Evolutionary conservation across 164 flowering plant species (phyloP).

Genomic region (Annona cherimola): DNA sequence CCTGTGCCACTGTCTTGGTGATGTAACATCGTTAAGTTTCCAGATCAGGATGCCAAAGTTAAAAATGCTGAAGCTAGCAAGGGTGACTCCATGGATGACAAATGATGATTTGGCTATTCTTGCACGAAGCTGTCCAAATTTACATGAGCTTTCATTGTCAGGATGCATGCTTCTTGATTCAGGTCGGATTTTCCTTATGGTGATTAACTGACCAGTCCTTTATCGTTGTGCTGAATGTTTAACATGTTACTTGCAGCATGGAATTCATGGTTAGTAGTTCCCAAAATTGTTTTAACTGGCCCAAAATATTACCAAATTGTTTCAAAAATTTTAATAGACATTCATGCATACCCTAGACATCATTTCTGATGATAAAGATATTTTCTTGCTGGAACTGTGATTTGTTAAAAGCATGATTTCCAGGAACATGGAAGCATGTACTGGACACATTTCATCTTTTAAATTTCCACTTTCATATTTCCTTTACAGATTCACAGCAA

Average conservation of each 20-base stretch:
- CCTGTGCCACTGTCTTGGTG: constrained; percentile 70
- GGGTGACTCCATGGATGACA: constrained; percentile 76
- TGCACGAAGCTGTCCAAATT: constrained; percentile 37
- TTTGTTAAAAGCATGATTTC: neutral
- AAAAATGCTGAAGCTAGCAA: constrained; percentile 56
- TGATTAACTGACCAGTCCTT: neutral
- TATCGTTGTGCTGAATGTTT: neutral
- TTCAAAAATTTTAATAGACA: neutral
- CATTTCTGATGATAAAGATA: neutral
- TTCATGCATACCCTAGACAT: neutral
- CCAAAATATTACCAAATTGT: neutral
- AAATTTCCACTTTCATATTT: neutral
- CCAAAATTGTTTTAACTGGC: neutral
- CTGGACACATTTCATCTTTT: neutral
- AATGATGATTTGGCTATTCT: constrained; percentile 54
- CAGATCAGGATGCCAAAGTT: constrained; percentile 41
- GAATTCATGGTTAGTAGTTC: neutral
- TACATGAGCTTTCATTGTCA: constrained; percentile 54
- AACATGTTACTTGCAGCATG: neutral
- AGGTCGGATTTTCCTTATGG: constrained; percentile 29
- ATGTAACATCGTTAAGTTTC: constrained; percentile 50
- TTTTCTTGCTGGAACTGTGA: neutral
- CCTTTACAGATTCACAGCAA: constrained; percentile 51
- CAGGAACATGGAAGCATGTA: neutral
- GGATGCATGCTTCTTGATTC: constrained; percentile 65